These are phyloP conservation scores for Rhynchospora tenuis DNA, from an alignment of 176 grass and related monocot species.

Conservation along the genomic window DNA sequence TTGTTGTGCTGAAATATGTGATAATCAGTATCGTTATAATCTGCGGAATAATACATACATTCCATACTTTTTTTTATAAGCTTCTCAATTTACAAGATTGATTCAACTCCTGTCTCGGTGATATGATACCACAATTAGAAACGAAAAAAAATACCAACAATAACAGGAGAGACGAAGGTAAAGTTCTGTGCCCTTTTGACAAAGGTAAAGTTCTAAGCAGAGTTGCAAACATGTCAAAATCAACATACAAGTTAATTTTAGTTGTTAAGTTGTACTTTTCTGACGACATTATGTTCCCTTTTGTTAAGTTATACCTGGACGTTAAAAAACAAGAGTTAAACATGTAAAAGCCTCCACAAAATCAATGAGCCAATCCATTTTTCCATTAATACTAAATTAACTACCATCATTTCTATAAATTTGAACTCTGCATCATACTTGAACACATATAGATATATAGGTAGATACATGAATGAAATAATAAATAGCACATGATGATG, in stretches of 20 bases:
- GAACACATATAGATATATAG: slow-evolving; percentile 7
- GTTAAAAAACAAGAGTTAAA: not conserved
- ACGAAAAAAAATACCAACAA: not conserved
- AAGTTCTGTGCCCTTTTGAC: not conserved
- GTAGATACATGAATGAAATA: slow-evolving; percentile 27
- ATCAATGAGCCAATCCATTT: not conserved
- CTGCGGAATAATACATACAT: too few species aligned
- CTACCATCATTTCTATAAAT: slow-evolving; percentile 1
- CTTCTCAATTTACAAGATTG: not conserved
- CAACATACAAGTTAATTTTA: not conserved
- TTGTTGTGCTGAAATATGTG: too few species aligned
- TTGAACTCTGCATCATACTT: not conserved
- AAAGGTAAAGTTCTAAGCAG: not conserved
- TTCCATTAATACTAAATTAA: not conserved
- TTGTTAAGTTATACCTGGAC: not conserved
- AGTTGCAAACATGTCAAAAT: not conserved
- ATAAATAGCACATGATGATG: not conserved
- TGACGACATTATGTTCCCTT: not conserved
- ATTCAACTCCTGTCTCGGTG: not conserved
- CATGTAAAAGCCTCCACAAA: not conserved
- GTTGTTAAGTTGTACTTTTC: not conserved
- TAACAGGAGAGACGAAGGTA: too few species aligned
- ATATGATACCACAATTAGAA: not conserved
- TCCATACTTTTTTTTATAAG: too few species aligned
- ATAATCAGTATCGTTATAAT: too few species aligned